These are phyloP conservation scores for Penicillium polonicum DNA, from an alignment of 2,329 filamentous ascomycete genomes.

Conservation along the genomic window DNA sequence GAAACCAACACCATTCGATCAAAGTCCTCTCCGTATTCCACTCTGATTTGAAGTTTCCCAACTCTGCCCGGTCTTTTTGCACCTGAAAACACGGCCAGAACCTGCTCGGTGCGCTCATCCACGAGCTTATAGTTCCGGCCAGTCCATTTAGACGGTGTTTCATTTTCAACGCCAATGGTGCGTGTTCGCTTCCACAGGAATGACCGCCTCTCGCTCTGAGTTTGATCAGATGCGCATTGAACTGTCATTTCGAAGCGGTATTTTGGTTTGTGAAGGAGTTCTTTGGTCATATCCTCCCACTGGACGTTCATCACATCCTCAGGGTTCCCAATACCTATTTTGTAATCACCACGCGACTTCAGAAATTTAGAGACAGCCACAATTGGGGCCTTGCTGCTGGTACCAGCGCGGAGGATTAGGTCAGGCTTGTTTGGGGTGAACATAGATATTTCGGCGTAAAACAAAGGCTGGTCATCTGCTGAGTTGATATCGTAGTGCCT, in stretches of 20 bases:
- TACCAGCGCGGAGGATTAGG: conserved; percentile 15
- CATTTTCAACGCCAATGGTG: conserved; percentile 21
- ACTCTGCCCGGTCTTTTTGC: conserved; percentile 11
- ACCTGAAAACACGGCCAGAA: conserved; percentile 21
- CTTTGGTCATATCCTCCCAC: conserved; percentile 30
- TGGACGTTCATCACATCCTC: conserved; percentile 16
- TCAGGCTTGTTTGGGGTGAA: conserved; percentile 19
- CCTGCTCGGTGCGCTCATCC: conserved; percentile 14
- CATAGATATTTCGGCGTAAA: conserved; percentile 13
- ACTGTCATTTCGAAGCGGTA: conserved; percentile 28
- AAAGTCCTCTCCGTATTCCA: conserved; percentile 17
- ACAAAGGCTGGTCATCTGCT: conserved; percentile 7
- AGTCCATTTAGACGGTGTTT: conserved; percentile 18
- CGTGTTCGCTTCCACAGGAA: conserved; percentile 33
- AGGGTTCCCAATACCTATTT: conserved; percentile 30
- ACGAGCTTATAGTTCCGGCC: conserved; percentile 30
- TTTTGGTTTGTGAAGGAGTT: conserved; percentile 19
- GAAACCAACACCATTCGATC: conserved; percentile 21
- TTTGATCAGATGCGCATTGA: not conserved
- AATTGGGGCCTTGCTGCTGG: conserved; percentile 12
- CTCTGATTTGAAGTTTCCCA: conserved; percentile 18
- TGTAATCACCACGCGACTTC: conserved; percentile 25
- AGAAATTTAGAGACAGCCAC: conserved; percentile 28
- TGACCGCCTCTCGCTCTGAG: conserved; percentile 10
- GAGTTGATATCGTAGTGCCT: conserved; percentile 19